Evolutionary conservation across 2,329 filamentous ascomycete genomes (phyloP).

Genomic region (Penicillium sp.): DNA sequence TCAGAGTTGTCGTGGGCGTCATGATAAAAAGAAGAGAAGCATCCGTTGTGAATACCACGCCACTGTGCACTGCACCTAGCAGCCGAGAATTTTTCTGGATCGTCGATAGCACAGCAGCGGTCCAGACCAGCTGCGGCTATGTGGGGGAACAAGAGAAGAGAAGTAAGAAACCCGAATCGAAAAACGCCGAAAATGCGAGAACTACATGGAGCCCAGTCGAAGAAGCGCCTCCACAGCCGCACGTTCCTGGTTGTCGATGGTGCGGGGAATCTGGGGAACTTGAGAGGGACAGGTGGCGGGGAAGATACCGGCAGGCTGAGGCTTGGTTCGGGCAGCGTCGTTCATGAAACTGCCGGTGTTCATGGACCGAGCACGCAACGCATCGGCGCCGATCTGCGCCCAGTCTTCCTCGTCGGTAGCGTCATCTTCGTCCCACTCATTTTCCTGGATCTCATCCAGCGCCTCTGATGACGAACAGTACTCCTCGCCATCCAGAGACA

Average conservation of each 20-base stretch:
- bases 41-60: slow-evolving; percentile 14
- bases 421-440: slow-evolving; percentile 81
- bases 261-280: slow-evolving; percentile 43
- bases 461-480: slow-evolving; percentile 78
- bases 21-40: slow-evolving; percentile 11
- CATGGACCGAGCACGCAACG: slow-evolving; percentile 68
- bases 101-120: slow-evolving; percentile 21
- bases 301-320: slow-evolving; percentile 21
- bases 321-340: slow-evolving; percentile 22
- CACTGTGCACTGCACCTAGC: slow-evolving; percentile 11
- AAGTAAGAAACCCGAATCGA: slow-evolving; percentile 3
- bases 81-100: slow-evolving; percentile 15
- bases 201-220: slow-evolving; percentile 51
- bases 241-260: slow-evolving; percentile 45
- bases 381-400: slow-evolving; percentile 84
- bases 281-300: slow-evolving; percentile 39
- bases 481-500: slow-evolving; percentile 77
- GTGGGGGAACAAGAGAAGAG: slow-evolving; percentile 7
- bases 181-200: slow-evolving; percentile 27
- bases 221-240: slow-evolving; percentile 53
- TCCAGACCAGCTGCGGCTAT: slow-evolving; percentile 31
- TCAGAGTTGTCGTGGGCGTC: slow-evolving; percentile 4
- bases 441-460: slow-evolving; percentile 64
- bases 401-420: slow-evolving; percentile 96
- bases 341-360: slow-evolving; percentile 47